phyloP scores from a whole-genome alignment of 352 stramenopile genomes.

The Globisporangium parvum region DNA sequence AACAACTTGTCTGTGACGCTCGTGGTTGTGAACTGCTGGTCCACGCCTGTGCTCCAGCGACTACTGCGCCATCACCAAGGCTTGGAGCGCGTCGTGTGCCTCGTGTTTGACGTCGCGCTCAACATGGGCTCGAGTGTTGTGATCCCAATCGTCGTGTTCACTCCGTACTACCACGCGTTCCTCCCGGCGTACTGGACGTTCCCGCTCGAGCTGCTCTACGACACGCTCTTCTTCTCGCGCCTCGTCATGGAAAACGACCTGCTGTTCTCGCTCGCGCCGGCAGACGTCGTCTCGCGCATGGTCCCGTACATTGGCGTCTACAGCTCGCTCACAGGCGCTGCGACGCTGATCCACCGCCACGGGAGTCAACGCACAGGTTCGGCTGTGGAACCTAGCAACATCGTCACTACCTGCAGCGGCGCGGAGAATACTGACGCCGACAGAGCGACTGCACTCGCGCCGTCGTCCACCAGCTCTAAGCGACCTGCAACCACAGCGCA shows the following conservation, averaged over 20 bases:
- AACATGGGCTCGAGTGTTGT: slow-evolving; percentile 14
- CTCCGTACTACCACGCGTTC: slow-evolving; percentile 17
- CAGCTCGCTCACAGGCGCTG: slow-evolving; percentile 6
- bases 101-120: slow-evolving; percentile 15
- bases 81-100: slow-evolving; percentile 15
- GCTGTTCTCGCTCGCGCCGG: slow-evolving; percentile 13
- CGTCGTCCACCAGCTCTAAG: background rate
- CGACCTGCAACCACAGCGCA: background rate
- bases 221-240: slow-evolving; percentile 17
- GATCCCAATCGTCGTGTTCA: slow-evolving; percentile 17
- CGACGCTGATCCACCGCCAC: slow-evolving; percentile 1
- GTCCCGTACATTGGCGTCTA: slow-evolving; percentile 21
- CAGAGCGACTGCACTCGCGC: background rate
- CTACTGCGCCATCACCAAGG: background rate
- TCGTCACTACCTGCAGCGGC: background rate
- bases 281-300: slow-evolving; percentile 17
- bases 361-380: background rate
- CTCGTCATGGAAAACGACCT: slow-evolving; percentile 21
- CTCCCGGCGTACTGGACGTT: slow-evolving; percentile 14
- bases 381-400: background rate
- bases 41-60: slow-evolving; percentile 9
- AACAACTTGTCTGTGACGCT: slow-evolving; percentile 4
- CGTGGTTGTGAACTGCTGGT: slow-evolving; percentile 11
- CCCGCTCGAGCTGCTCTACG: slow-evolving; percentile 14
- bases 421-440: background rate